These are phyloP conservation scores for Diplodia sapinea DNA, from an alignment of 2,329 filamentous ascomycete species.

Conservation along the genomic window DNA sequence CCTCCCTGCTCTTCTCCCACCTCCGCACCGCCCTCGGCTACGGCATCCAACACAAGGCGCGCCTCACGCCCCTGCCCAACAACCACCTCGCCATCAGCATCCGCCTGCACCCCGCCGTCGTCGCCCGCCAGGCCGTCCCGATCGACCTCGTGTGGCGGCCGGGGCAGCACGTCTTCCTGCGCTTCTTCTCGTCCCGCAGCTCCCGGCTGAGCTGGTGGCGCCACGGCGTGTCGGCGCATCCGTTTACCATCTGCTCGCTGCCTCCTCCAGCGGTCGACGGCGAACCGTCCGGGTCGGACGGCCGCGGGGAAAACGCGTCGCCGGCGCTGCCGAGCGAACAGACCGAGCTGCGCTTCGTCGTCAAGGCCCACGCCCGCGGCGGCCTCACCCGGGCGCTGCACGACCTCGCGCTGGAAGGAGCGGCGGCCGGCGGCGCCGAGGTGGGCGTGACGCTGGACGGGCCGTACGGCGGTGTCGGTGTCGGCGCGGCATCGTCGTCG, in stretches of 20 bases:
- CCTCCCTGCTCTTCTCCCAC: constrained; percentile 55
- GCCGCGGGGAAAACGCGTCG: too few relatives aligned
- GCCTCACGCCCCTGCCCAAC: constrained; percentile 50
- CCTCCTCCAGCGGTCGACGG: constrained; percentile 36
- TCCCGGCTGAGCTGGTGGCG: constrained; percentile 31
- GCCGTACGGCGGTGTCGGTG: constrained; percentile 59
- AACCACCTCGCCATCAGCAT: constrained; percentile 55
- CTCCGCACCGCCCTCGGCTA: constrained; percentile 58
- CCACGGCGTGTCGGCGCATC: constrained; percentile 57
- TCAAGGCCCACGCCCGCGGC: constrained; percentile 50
- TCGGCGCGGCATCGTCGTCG: not conserved
- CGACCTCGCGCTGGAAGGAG: constrained; percentile 43
- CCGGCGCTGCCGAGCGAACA: too few relatives aligned
- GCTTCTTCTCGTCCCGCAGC: constrained; percentile 54
- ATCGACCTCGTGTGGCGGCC: constrained; percentile 54
- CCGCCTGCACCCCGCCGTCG: constrained; percentile 35
- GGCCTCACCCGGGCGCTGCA: constrained; percentile 59
- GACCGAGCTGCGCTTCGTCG: constrained; percentile 57
- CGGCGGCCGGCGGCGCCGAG: constrained; percentile 37
- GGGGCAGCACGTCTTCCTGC: constrained; percentile 63
- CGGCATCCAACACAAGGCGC: constrained; percentile 54
- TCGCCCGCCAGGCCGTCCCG: constrained; percentile 38
- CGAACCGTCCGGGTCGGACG: too few relatives aligned
- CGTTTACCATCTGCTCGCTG: constrained; percentile 62
- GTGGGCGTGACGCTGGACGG: constrained; percentile 60